Evolutionary conservation across 2,329 filamentous ascomycete species (phyloP), one percentile per base, ranked within the genome.

Genomic region (Clarireedia paspali): DNA sequence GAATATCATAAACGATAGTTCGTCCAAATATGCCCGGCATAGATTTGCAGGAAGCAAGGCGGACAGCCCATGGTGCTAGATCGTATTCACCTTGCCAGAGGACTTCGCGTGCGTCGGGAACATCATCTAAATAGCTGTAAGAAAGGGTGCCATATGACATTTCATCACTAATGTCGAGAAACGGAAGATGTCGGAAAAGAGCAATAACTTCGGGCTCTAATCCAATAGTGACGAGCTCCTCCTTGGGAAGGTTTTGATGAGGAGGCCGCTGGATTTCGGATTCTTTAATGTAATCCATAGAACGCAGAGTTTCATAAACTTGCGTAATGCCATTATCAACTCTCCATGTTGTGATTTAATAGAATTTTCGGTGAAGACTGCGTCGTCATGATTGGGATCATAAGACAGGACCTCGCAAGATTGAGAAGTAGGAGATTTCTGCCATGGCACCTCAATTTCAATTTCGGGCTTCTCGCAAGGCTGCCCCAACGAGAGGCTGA

Each of bases 321-420:
- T 15, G 20, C 24, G 23, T 52, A 34, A 52, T 36, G n/a, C 50
- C 38, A 17, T 42, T 23, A 52, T 46, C 24, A 52, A 52, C 20
- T 24, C 50, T 24, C 26, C 50, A 14, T 52, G 38, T 52, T 52
- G 34, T 7, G 39, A 4, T 36, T 20, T 46, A 38, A 52, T 17
- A n/a, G 14, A 52, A 26, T 44, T 26, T 52, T 52, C 50, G 9
- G 50, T 52, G 50, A 52, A 52, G n/a, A 45, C 26, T 40, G n/a
- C 24, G 17, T 34, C 50, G 26, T 27, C 30, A 39, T 39, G 14
- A 15, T 17, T 15, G 26, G 15, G 24, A 15, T n/a, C 39, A 2
- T 10, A 14, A 52, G 39, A 39, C n/a, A 6, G 15, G n/a, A 36
- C 36, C 20, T 34, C 26, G 39, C 36, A 27, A 42, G 24, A 40